A percentile compares a stretch with the other conserved stretches of the same genome.
These are phyloP conservation scores for Apium graveolens DNA, from an alignment of 129 eudicot genomes.

Conservation along the genomic window DNA sequence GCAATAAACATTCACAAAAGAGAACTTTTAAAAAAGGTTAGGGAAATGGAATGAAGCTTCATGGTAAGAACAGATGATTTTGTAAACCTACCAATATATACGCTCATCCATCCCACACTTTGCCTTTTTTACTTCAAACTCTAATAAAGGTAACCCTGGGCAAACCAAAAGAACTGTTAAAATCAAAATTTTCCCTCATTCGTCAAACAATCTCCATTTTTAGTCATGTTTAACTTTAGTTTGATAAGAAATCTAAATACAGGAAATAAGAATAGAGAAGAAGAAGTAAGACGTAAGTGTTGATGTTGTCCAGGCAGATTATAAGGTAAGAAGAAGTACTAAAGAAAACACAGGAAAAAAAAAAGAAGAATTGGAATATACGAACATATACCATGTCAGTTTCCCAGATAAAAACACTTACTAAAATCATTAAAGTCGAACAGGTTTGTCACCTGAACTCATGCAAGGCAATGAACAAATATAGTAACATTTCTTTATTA, in stretches of 20 bases:
- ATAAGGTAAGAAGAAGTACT: background rate
- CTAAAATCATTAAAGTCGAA: background rate
- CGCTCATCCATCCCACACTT: slow-evolving; percentile 22
- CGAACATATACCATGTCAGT: background rate
- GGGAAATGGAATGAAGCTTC: background rate
- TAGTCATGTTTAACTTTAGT: background rate
- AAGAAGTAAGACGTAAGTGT: too few relatives aligned
- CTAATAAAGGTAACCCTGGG: slow-evolving; percentile 29
- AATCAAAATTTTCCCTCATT: background rate
- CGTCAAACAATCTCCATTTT: background rate
- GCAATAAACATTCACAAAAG: slow-evolving; percentile 12
- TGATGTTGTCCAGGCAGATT: background rate
- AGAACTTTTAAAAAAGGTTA: background rate
- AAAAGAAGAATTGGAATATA: background rate
- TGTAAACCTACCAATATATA: slow-evolving; percentile 30
- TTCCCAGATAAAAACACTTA: background rate
- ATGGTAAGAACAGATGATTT: background rate
- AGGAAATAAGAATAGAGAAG: background rate
- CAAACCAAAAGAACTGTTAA: slow-evolving; percentile 9
- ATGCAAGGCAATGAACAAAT: background rate
- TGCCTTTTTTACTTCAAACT: slow-evolving; percentile 16
- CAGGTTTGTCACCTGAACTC: background rate
- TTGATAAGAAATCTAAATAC: background rate
- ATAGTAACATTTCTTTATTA: background rate
- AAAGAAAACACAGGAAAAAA: background rate